Base-by-base conservation (phyloP, 805 yeast species). In the Kluyveromyces starmeri region DNA sequence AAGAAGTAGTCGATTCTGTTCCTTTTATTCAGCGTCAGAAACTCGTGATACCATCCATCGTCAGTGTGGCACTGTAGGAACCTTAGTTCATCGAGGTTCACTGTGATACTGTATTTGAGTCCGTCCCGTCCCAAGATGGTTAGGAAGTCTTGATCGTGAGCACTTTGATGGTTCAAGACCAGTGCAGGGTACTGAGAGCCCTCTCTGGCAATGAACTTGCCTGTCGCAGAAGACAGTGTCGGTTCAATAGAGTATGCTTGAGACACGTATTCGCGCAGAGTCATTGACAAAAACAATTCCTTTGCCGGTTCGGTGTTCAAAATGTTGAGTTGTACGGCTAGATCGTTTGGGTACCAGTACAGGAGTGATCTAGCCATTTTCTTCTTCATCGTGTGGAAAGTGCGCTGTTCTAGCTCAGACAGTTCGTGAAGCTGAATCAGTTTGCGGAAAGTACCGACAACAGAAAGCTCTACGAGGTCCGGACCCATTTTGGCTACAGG, bases 1-100 rank as follows among this genome's bases (percentile, higher is more conserved):
- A 30, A 30, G 19, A 30, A 30, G 19, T 15, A 30, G n/a, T 30
- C 33, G 7, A 21, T 17, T 8, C 33, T 21, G 13, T 14, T 17
- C 12, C 14, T 14, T 20, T 20, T 30, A 12, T 20, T 30, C 11
- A 20, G 13, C 19, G 33, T 30, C 6, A 30, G 19, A 15, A 30
- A 30, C 14, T 21, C 17, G 11, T 15, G 19, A 12, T 15, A 20
- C 9, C 11, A 5, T 5, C n/a, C 11, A 20, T 30, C 26, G 9
- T 21, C 15, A 4, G 15, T 11, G 3, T 21, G 11, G 19, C 22
- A 30, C 14, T 7, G n/a, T 6, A 23, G 7, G n/a, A 23, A 6
- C 5, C 14, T 7, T 23, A 23, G n/a, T 10, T 12, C 11, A 10
- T 23, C n/a, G 7, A 23, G 5, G 13, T 20, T 18, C 11, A 16